phyloP scores from a whole-genome alignment of 352 stramenopile genomes.

The Phytopythium boreale region DNA sequence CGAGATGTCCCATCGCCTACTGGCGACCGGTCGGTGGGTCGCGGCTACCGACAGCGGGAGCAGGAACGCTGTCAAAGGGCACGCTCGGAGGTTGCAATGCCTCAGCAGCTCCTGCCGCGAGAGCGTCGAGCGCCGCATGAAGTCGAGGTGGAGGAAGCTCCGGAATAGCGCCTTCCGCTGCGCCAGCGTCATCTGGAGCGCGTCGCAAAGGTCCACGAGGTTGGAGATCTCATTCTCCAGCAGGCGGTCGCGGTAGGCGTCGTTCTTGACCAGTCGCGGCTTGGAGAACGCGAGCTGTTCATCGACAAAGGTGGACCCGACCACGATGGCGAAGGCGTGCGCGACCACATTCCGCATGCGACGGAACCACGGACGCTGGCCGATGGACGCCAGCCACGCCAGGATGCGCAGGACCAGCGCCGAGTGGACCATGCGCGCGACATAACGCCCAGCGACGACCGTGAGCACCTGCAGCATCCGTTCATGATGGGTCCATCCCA shows the following conservation, averaged over 20 bases:
- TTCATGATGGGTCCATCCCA: background rate
- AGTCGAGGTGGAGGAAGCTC: slow-evolving; percentile 62
- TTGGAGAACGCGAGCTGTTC: slow-evolving; percentile 45
- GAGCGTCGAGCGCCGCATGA: slow-evolving; percentile 45
- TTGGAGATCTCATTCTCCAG: slow-evolving; percentile 56
- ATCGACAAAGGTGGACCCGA: slow-evolving; percentile 46
- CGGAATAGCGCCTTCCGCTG: slow-evolving; percentile 63
- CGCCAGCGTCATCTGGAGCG: slow-evolving; percentile 39
- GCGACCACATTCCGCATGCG: slow-evolving; percentile 16
- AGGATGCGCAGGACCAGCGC: slow-evolving; percentile 3
- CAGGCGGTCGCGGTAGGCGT: slow-evolving; percentile 61
- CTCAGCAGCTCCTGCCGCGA: slow-evolving; percentile 50
- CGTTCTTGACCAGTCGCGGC: slow-evolving; percentile 43
- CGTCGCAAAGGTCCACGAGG: slow-evolving; percentile 51
- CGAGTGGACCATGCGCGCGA: slow-evolving; percentile 6
- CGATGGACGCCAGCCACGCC: slow-evolving; percentile 6
- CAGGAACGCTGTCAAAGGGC: slow-evolving; percentile 28
- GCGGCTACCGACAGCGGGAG: slow-evolving; percentile 26
- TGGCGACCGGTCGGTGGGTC: slow-evolving; percentile 31
- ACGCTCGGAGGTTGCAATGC: slow-evolving; percentile 46
- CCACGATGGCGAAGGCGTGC: slow-evolving; percentile 27
- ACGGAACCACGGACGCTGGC: slow-evolving; percentile 18
- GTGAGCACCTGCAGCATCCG: background rate
- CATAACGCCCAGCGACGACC: background rate
- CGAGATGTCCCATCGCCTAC: slow-evolving; percentile 53